phyloP scores from a whole-genome alignment of 225 moss, liverwort and hornwort genomes.

The Polytrichum commune region DNA sequence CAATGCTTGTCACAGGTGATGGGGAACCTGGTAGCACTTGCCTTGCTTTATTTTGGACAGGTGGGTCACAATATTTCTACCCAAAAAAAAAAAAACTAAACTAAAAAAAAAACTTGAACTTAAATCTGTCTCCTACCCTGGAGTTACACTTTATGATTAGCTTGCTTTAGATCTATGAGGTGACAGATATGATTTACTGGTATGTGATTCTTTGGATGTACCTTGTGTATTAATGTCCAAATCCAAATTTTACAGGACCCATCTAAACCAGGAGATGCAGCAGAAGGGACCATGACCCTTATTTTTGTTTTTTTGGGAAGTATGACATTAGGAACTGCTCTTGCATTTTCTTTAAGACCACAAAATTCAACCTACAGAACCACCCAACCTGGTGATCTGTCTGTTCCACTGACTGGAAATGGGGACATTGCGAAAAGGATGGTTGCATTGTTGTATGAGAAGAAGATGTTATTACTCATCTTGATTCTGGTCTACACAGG shows the following conservation, averaged over 20 bases:
- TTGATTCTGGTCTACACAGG: constrained; percentile 75
- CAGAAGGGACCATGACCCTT: constrained; percentile 52
- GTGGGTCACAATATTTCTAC: constrained; percentile 18
- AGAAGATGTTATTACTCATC: constrained; percentile 80
- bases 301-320: constrained; percentile 73
- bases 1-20: constrained; percentile 57
- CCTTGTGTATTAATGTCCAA: too few relatives aligned
- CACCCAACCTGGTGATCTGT: constrained; percentile 20
- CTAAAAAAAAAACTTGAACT: too few relatives aligned
- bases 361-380: constrained; percentile 31
- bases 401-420: constrained; percentile 14
- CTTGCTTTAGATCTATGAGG: too few relatives aligned
- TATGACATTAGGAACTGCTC: constrained; percentile 66
- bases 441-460: constrained; percentile 60
- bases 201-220: too few relatives aligned
- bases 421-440: constrained; percentile 50
- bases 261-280: constrained; percentile 28
- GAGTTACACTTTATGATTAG: too few relatives aligned
- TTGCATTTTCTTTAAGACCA: constrained; percentile 57
- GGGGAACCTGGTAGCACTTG: constrained; percentile 72
- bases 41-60: constrained; percentile 58
- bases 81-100: too few relatives aligned
- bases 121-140: too few relatives aligned
- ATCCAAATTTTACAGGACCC: constrained; percentile 31
- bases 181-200: too few relatives aligned